Percentiles rank a stretch among this genome's conserved stretches.
Conservation (phyloP, 306 rosid genomes). For the Pterocarpus santalinus region DNA sequence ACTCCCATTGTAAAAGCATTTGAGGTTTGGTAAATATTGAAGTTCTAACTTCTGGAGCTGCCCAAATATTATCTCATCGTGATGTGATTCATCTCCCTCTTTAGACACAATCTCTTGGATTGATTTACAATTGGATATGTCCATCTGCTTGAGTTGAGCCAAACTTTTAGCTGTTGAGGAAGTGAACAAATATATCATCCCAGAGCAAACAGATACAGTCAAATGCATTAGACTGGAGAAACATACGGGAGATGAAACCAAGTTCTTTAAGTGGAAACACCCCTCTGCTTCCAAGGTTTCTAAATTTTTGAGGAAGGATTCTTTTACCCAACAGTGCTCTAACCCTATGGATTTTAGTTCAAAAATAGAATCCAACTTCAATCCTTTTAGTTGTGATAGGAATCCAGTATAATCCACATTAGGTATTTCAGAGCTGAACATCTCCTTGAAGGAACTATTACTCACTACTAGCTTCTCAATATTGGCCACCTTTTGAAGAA, state of each 20-base stretch:
- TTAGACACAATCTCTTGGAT: neutral
- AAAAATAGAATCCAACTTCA: neutral
- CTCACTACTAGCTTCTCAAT: neutral
- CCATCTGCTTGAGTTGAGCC: neutral
- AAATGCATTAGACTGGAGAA: conserved; percentile 3
- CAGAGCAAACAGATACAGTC: neutral
- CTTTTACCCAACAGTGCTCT: conserved; percentile 22
- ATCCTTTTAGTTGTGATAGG: neutral
- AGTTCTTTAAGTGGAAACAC: neutral
- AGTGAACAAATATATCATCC: conserved; percentile 20
- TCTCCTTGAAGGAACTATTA: conserved; percentile 8
- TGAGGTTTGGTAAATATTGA: neutral
- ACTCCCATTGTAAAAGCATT: conserved; percentile 1
- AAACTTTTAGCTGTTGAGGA: conserved; percentile 31
- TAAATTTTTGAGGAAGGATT: neutral
- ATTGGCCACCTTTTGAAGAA: conserved; percentile 1
- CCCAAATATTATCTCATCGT: neutral
- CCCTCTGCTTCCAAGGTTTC: neutral
- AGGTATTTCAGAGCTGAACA: conserved; percentile 17
- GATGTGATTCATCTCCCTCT: neutral
- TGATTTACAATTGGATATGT: neutral
- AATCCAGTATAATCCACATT: neutral
- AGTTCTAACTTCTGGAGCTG: neutral
- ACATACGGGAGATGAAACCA: neutral
- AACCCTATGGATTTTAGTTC: conserved; percentile 27